phyloP scores from a whole-genome alignment of 257 asterid genomes.

The Jasminum sambac region DNA sequence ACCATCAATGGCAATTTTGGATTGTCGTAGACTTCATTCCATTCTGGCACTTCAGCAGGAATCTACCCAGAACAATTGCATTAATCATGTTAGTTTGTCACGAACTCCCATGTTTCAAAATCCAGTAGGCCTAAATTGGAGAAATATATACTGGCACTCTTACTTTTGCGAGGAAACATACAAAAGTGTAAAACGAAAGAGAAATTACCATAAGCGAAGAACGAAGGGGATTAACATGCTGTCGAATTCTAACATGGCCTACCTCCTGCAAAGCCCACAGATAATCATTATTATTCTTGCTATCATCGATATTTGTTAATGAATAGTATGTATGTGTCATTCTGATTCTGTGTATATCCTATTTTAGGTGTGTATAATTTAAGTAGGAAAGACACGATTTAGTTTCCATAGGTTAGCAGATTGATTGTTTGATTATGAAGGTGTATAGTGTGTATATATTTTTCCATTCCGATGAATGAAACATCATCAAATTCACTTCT shows the following conservation, averaged over 20 bases:
- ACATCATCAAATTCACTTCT: too few species aligned
- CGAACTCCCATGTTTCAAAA: not conserved
- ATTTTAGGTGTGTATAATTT: too few species aligned
- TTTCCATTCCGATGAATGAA: too few species aligned
- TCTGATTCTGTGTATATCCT: too few species aligned
- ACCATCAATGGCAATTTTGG: slow-evolving; percentile 85
- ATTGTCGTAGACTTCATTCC: slow-evolving; percentile 70
- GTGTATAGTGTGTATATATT: too few species aligned
- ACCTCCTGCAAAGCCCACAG: slow-evolving; percentile 57
- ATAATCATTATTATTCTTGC: not conserved
- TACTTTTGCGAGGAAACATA: not conserved
- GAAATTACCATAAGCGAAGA: slow-evolving; percentile 61
- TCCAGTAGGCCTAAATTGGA: not conserved
- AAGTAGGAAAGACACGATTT: too few species aligned
- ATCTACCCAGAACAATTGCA: slow-evolving; percentile 38
- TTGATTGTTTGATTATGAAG: too few species aligned
- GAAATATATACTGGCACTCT: slow-evolving; percentile 1
- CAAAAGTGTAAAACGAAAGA: not conserved
- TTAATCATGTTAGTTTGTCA: not conserved
- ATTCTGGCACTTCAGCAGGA: slow-evolving; percentile 79
- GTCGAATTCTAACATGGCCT: slow-evolving; percentile 89
- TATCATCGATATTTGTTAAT: not conserved
- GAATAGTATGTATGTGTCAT: too few species aligned
- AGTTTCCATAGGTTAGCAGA: too few species aligned
- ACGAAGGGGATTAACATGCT: slow-evolving; percentile 92